These are phyloP conservation scores for Calonectria pseudoturangicola DNA, from an alignment of 2,329 filamentous ascomycete species.

Conservation along the genomic window DNA sequence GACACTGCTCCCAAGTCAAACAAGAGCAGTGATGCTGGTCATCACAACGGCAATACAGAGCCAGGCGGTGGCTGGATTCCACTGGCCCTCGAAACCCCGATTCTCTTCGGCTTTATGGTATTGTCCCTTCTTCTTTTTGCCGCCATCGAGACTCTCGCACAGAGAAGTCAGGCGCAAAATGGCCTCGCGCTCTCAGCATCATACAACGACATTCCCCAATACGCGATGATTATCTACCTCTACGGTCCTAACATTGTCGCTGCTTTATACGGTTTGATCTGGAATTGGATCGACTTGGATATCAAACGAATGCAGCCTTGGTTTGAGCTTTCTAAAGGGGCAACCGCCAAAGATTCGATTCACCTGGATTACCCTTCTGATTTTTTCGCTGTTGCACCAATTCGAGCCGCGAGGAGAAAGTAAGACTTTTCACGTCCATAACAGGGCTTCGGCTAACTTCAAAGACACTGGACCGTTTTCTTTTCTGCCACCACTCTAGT, in stretches of 20 bases:
- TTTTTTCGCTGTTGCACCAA: not conserved
- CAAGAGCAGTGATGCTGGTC: not conserved
- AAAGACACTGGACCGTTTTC: not conserved
- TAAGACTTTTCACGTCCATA: not conserved
- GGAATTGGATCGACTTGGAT: constrained; percentile 18
- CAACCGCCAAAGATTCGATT: not conserved
- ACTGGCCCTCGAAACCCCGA: not conserved
- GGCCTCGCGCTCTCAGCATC: not conserved
- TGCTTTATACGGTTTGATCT: not conserved
- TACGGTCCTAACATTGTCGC: not conserved
- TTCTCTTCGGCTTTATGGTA: constrained; percentile 6
- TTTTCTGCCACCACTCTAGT: not conserved
- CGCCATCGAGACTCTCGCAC: not conserved
- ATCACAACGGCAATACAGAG: not conserved
- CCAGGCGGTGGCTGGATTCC: constrained; percentile 2
- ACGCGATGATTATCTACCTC: not conserved
- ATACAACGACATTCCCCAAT: not conserved
- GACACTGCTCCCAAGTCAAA: not conserved
- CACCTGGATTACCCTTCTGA: constrained; percentile 1
- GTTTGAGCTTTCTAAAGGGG: constrained; percentile 2
- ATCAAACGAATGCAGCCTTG: constrained; percentile 5
- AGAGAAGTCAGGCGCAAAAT: not conserved
- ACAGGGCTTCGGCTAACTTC: too few relatives aligned
- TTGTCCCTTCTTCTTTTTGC: constrained; percentile 10
- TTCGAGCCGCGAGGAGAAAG: constrained; percentile 3